Evolutionary conservation across 371 early-diverging fungal species (phyloP).

Genomic region (Choanephora cucurbitarum): DNA sequence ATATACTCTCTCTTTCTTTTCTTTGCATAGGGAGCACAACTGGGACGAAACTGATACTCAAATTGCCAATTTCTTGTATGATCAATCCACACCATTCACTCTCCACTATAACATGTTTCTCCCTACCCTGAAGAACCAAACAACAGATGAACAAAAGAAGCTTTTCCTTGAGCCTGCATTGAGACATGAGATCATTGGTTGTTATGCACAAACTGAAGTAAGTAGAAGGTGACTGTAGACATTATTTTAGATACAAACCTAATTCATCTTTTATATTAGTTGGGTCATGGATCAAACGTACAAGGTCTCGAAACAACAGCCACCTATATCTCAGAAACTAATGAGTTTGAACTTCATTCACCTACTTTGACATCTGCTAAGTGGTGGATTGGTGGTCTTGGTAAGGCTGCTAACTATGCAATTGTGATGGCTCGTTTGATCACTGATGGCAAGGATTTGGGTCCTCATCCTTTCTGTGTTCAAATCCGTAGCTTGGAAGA

Average conservation of each 20-base stretch:
- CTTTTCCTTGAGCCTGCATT: slow-evolving; percentile 74
- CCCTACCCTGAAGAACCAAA: slow-evolving; percentile 75
- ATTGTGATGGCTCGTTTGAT: slow-evolving; percentile 87
- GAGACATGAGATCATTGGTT: slow-evolving; percentile 79
- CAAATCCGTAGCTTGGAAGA: slow-evolving; percentile 81
- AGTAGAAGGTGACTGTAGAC: slow-evolving; percentile 15
- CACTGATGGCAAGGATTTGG: slow-evolving; percentile 76
- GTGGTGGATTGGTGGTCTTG: slow-evolving; percentile 91
- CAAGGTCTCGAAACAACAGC: slow-evolving; percentile 90
- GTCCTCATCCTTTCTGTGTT: slow-evolving; percentile 86
- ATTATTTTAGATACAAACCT: slow-evolving; percentile 20
- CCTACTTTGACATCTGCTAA: slow-evolving; percentile 81
- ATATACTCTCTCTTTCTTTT: not conserved
- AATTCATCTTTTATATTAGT: slow-evolving; percentile 19
- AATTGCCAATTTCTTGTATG: slow-evolving; percentile 48
- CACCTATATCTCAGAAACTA: slow-evolving; percentile 76
- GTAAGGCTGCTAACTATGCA: slow-evolving; percentile 75
- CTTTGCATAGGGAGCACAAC: slow-evolving; percentile 38
- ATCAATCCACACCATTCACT: slow-evolving; percentile 48
- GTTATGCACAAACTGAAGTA: slow-evolving; percentile 84
- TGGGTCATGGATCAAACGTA: slow-evolving; percentile 83
- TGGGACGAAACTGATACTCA: slow-evolving; percentile 45
- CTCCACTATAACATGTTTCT: slow-evolving; percentile 75
- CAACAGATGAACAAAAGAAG: slow-evolving; percentile 77
- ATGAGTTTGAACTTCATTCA: slow-evolving; percentile 85